Conservation (phyloP, 108 stramenopile genomes). For the Craspedostauros australis region DNA sequence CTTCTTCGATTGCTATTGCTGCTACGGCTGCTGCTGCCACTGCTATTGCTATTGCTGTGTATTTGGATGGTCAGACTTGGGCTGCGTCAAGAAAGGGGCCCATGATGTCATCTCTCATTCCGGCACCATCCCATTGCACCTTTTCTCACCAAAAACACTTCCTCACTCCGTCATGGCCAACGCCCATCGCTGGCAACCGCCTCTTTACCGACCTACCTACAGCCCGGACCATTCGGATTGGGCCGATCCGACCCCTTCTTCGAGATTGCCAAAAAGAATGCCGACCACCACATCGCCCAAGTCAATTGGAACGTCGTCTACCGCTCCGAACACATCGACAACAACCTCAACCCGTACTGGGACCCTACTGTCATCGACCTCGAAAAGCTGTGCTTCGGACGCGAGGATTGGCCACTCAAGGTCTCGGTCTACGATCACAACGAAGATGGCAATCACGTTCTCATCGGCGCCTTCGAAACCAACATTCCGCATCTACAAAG, state of each 20-base stretch:
- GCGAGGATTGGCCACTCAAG: slow-evolving; percentile 35
- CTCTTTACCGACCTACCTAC: too few species aligned
- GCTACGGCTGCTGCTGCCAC: too few species aligned
- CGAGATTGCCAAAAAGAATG: slow-evolving; percentile 43
- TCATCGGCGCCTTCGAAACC: slow-evolving; percentile 44
- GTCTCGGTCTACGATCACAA: slow-evolving; percentile 46
- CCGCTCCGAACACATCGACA: slow-evolving; percentile 41
- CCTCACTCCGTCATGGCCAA: too few species aligned
- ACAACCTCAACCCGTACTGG: slow-evolving; percentile 68
- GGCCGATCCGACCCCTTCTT: slow-evolving; percentile 69
- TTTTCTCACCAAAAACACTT: too few species aligned
- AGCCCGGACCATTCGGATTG: slow-evolving; percentile 44
- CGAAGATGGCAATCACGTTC: slow-evolving; percentile 31
- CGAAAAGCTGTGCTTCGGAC: slow-evolving; percentile 40
- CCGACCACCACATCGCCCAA: slow-evolving; percentile 20
- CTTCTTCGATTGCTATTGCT: too few species aligned
- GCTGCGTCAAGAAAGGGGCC: too few species aligned
- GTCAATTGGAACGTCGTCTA: slow-evolving; percentile 47
- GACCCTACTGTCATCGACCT: slow-evolving; percentile 27
- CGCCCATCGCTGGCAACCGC: too few species aligned
- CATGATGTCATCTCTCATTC: too few species aligned
- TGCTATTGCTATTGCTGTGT: too few species aligned
- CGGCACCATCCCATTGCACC: too few species aligned
- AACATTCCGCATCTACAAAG: slow-evolving; percentile 30
- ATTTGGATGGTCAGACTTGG: too few species aligned